Conservation (phyloP, 1,139 yeast genomes). For the Barnettozyma hawaiiensis region DNA sequence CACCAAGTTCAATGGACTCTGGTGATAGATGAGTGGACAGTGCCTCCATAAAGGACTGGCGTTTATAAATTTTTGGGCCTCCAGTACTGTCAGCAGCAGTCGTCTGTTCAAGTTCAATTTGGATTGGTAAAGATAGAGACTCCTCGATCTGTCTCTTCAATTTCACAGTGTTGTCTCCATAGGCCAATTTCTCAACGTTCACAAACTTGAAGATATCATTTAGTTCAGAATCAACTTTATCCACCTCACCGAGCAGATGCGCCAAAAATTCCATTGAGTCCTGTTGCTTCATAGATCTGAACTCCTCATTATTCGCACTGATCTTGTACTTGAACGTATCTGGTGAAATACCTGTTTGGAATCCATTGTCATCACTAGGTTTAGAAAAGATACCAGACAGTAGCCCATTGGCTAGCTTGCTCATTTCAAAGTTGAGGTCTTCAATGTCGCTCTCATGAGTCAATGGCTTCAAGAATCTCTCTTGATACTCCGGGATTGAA, state of each 20-base stretch:
- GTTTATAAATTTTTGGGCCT: constrained; percentile 42
- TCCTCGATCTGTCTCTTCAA: constrained; percentile 59
- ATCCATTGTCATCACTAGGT: constrained; percentile 45
- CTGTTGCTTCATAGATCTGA: constrained; percentile 83
- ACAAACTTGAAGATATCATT: constrained; percentile 59
- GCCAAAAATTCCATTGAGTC: constrained; percentile 89
- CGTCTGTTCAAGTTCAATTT: constrained; percentile 34
- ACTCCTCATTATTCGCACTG: constrained; percentile 77
- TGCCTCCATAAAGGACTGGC: constrained; percentile 48
- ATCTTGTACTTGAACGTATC: constrained; percentile 66
- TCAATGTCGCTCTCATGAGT: constrained; percentile 30
- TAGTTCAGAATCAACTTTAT: constrained; percentile 28
- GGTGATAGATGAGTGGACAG: constrained; percentile 41
- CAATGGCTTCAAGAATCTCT: constrained; percentile 23
- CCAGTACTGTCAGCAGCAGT: constrained; percentile 36
- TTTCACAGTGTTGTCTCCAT: constrained; percentile 51
- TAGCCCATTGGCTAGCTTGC: constrained; percentile 77
- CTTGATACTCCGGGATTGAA: constrained; percentile 24
- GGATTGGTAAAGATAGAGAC: constrained; percentile 58
- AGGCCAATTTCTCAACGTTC: constrained; percentile 58
- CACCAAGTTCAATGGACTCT: constrained; percentile 63
- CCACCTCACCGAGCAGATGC: constrained; percentile 60
- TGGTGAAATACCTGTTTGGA: constrained; percentile 76
- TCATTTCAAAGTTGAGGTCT: constrained; percentile 64
- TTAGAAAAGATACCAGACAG: constrained; percentile 67